Conservation (phyloP, 108 stramenopile genomes). For the Tribonema minus region DNA sequence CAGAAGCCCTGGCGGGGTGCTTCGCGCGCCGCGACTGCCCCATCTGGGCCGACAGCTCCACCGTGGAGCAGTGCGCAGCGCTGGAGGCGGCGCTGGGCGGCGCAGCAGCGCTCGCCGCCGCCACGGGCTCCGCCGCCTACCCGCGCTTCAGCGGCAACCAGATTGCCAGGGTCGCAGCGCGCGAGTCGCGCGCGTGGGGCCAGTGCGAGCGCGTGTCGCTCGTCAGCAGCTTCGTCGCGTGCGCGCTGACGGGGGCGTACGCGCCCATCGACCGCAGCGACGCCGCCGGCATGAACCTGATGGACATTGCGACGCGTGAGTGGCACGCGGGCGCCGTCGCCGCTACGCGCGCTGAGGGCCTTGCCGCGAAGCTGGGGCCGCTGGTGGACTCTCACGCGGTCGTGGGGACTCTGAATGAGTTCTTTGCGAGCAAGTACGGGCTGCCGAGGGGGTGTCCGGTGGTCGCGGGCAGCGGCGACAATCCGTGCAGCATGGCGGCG, state of each 20-base stretch:
- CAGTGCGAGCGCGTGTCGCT: constrained; percentile 36
- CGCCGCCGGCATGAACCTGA: constrained; percentile 53
- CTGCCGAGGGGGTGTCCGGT: constrained; percentile 13
- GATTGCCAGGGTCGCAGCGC: constrained; percentile 36
- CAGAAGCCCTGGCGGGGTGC: constrained; percentile 26
- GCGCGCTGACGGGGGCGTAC: constrained; percentile 2
- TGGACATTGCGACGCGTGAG: constrained; percentile 28
- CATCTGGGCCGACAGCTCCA: constrained; percentile 48
- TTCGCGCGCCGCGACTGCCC: constrained; percentile 44
- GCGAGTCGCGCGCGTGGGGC: constrained; percentile 12
- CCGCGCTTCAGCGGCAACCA: constrained; percentile 46
- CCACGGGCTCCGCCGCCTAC: constrained; percentile 49
- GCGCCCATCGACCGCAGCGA: constrained; percentile 39
- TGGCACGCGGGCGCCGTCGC: constrained; percentile 34
- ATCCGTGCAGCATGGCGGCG: constrained; percentile 20
- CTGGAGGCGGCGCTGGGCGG: constrained; percentile 46
- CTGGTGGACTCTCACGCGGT: constrained; percentile 9
- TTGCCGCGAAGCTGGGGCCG: constrained; percentile 23
- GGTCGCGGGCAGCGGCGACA: constrained; percentile 20
- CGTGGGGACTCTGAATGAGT: constrained; percentile 14
- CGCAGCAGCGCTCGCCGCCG: constrained; percentile 21
- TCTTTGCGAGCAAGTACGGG: constrained; percentile 24
- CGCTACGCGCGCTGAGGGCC: constrained; percentile 13
- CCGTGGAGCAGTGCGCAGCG: constrained; percentile 22
- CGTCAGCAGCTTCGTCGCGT: constrained; percentile 41